Evolutionary conservation across 805 yeast species (phyloP), one percentile per base, ranked within the genome.

Genomic region (Kodamaea jinghongensis): DNA sequence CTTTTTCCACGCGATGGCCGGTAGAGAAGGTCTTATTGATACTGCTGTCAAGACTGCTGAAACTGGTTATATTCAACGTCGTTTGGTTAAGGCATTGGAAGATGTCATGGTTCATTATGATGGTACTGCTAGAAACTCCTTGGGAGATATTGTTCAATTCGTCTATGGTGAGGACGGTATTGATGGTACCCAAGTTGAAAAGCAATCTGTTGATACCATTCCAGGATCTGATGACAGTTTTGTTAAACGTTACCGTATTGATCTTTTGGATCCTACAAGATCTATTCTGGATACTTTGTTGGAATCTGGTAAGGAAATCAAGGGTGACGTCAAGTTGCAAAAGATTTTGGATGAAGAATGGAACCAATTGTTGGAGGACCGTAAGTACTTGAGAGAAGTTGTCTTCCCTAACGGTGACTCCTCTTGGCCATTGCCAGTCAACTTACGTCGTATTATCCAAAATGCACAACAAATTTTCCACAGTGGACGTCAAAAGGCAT

Each of bases 1-100:
- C 65, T 90, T 93, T 63, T 93, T 93, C 83, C 99, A 93, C 63
- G 97, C 98, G 38, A 93, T 93, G 96, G 98, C 99, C 59, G 99
- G 99, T 73, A 88, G 99, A 78, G 99, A 93, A 72, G 99, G 99
- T 75, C 75, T 93, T 61, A 95, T 93, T 62, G 99, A 93, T 76
- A 93, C 99, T 40, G 99, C 99, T 11, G 99, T 93, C 35, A 93
- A 93, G 65, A 93, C 99, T 30, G 98, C 99, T 2, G 98, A 91
- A 69, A 90, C 98, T 17, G 98, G 98, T 70, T 91, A 91, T 64
- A 90, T 91, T 59, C 98, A 91, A 70, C 91, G 98, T 75, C 91
- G 98, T 77, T 73, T 91, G 63, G 95, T 91, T 33, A 91, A 91
- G 65, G 98, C 98, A 20, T 71, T 90, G 66, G 98, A 90, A 61